Conservation (phyloP, 495 filamentous ascomycete genomes). For the Xylaria nigripes region DNA sequence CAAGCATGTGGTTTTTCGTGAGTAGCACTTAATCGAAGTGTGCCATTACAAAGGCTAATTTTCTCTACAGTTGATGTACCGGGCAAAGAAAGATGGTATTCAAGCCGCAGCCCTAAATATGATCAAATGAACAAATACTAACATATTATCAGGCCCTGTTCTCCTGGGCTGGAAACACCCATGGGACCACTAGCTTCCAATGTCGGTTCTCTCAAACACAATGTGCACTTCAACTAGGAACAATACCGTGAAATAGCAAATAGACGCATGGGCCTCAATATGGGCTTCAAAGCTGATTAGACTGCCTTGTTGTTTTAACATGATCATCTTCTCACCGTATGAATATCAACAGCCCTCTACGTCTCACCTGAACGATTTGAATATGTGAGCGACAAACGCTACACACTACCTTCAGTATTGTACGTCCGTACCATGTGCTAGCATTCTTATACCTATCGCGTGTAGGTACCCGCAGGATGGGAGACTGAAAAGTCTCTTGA, state of each 20-base stretch:
- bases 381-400: no score
- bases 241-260: not conserved
- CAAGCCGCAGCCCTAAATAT: slow-evolving; percentile 8
- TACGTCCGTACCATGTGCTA: no score
- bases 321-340: no score
- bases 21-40: slow-evolving; percentile 19
- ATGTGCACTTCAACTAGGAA: not conserved
- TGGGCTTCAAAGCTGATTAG: no score
- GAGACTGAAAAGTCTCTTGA: no score
- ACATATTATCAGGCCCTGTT: slow-evolving; percentile 46
- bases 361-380: no score
- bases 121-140: slow-evolving; percentile 18
- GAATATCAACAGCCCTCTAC: no score
- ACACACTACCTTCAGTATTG: no score
- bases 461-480: no score
- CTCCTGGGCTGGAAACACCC: slow-evolving; percentile 93
- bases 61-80: slow-evolving; percentile 69
- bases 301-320: no score
- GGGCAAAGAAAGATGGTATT: slow-evolving; percentile 82
- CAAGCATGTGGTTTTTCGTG: slow-evolving; percentile 99
- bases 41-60: not conserved
- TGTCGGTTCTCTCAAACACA: not conserved
- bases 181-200: slow-evolving; percentile 79
- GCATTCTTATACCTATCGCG: no score
- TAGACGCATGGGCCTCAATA: not conserved